Percentiles rank a stretch among this genome's conserved stretches.
These are phyloP conservation scores for Apostasia shenzhenica DNA, from an alignment of 106 monocot species.

Conservation along the genomic window DNA sequence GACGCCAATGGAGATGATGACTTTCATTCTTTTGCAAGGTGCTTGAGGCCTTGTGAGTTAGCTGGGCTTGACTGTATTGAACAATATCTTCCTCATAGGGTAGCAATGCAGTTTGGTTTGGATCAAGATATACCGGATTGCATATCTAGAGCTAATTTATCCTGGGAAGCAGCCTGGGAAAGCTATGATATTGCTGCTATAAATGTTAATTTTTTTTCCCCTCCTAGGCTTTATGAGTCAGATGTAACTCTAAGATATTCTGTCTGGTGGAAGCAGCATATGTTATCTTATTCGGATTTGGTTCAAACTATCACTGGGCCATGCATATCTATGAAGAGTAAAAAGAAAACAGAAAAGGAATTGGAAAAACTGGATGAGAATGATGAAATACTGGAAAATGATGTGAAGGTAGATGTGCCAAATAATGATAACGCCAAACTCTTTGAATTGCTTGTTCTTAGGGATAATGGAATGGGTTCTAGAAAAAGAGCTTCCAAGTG, in stretches of 20 bases:
- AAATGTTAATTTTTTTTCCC: slow-evolving; percentile 34
- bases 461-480: neutral
- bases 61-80: slow-evolving; percentile 55
- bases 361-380: slow-evolving; percentile 4
- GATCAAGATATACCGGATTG: slow-evolving; percentile 60
- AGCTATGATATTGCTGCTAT: slow-evolving; percentile 26
- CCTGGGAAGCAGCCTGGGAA: slow-evolving; percentile 41
- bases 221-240: slow-evolving; percentile 37
- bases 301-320: neutral
- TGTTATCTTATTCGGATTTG: slow-evolving; percentile 1
- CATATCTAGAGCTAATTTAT: slow-evolving; percentile 20
- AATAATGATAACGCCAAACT: slow-evolving; percentile 8
- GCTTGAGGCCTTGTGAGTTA: slow-evolving; percentile 38
- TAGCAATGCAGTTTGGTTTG: slow-evolving; percentile 71
- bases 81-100: slow-evolving; percentile 29
- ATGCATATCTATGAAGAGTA: neutral
- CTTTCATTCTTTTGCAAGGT: slow-evolving; percentile 23
- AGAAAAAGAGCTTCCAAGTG: neutral
- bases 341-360: slow-evolving; percentile 2
- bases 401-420: slow-evolving; percentile 8
- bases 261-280: slow-evolving; percentile 26
- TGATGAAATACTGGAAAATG: neutral
- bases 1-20: slow-evolving; percentile 23
- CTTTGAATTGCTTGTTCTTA: slow-evolving; percentile 9
- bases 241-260: slow-evolving; percentile 32